phyloP scores from a whole-genome alignment of 345 rosid genomes.

The Salix purpurea region DNA sequence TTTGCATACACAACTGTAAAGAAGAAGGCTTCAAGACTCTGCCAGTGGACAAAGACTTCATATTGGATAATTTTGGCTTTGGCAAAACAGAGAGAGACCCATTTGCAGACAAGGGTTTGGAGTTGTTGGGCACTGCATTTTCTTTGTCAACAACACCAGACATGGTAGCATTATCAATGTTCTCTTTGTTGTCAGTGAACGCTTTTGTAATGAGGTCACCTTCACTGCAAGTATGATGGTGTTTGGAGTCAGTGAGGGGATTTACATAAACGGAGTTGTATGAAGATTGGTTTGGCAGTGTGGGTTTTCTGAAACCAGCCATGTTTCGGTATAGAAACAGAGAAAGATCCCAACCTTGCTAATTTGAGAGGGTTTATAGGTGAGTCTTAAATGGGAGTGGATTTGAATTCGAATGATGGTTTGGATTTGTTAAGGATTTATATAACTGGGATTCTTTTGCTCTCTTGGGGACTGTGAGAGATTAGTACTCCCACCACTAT shows the following conservation, averaged over 20 bases:
- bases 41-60: slow-evolving; percentile 54
- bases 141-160: slow-evolving; percentile 30
- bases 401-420: background rate
- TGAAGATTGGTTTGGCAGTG: slow-evolving; percentile 29
- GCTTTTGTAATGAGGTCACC: slow-evolving; percentile 9
- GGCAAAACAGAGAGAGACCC: slow-evolving; percentile 29
- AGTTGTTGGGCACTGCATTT: slow-evolving; percentile 32
- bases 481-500: no score
- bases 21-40: slow-evolving; percentile 66
- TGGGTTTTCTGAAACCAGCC: slow-evolving; percentile 27
- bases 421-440: background rate
- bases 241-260: slow-evolving; percentile 36
- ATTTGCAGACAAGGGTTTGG: slow-evolving; percentile 40
- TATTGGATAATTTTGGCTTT: slow-evolving; percentile 26
- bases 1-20: slow-evolving; percentile 74
- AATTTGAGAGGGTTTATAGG: background rate
- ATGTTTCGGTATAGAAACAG: background rate
- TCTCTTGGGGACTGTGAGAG: background rate
- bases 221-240: slow-evolving; percentile 35
- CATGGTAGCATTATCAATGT: slow-evolving; percentile 18
- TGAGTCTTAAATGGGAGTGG: background rate
- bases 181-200: slow-evolving; percentile 43
- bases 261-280: slow-evolving; percentile 35
- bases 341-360: background rate
- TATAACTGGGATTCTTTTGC: background rate